Conservation (phyloP, 1,284 basidiomycete species). For the Cryptococcus hybrid region DNA sequence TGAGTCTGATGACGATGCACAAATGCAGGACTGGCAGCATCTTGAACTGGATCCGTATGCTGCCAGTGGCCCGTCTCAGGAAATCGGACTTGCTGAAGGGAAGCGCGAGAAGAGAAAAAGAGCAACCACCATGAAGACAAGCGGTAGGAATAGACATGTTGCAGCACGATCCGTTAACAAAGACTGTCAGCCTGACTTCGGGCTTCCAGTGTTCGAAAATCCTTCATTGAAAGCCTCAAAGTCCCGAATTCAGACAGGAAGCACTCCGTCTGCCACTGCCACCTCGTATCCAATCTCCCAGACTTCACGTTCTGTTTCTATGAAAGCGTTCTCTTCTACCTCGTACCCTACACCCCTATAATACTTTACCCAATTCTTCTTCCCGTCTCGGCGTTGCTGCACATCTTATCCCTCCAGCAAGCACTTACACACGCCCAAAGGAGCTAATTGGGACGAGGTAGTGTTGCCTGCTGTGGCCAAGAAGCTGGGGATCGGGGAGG, state of each 20-base stretch:
- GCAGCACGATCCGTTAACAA: no score
- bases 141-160: neutral
- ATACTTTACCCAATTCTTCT: slow-evolving; percentile 3
- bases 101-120: slow-evolving; percentile 8
- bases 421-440: slow-evolving; percentile 43
- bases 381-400: slow-evolving; percentile 38
- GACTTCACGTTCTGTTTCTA: slow-evolving; percentile 26
- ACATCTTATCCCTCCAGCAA: slow-evolving; percentile 41
- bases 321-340: slow-evolving; percentile 18
- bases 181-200: no score
- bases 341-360: slow-evolving; percentile 2
- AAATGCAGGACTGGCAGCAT: neutral
- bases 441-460: slow-evolving; percentile 52
- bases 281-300: neutral
- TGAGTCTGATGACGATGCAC: slow-evolving; percentile 2
- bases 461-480: slow-evolving; percentile 73
- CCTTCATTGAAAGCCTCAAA: neutral
- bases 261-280: slow-evolving; percentile 1
- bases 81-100: neutral
- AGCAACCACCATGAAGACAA: slow-evolving; percentile 8
- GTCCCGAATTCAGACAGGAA: slow-evolving; percentile 2
- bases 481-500: slow-evolving; percentile 61
- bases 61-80: neutral
- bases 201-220: no score
- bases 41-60: neutral